phyloP scores from a whole-genome alignment of 108 stramenopile species.

The Craspedostauros australis region DNA sequence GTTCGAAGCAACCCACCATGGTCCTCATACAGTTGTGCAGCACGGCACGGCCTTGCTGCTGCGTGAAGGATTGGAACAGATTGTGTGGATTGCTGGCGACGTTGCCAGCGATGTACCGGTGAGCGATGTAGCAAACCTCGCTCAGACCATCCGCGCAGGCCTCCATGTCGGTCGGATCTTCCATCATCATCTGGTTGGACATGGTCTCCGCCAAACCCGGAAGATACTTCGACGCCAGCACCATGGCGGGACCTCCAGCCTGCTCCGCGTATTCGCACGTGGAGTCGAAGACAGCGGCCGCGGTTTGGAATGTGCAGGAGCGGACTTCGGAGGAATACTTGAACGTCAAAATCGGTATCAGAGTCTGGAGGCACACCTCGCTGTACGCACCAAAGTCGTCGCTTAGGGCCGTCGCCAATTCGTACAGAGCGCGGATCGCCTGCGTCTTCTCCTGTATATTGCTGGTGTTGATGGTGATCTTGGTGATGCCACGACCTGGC shows the following conservation, averaged over 20 bases:
- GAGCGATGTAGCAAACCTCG: constrained; percentile 56
- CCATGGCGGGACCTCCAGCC: constrained; percentile 12
- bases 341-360: constrained; percentile 55
- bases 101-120: constrained; percentile 26
- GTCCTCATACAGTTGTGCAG: constrained; percentile 44
- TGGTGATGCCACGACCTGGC: constrained; percentile 68
- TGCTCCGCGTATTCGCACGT: constrained; percentile 48
- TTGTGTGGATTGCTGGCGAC: neutral
- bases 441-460: constrained; percentile 69
- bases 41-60: constrained; percentile 33
- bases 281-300: constrained; percentile 73
- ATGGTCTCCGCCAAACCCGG: constrained; percentile 32
- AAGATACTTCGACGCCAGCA: constrained; percentile 31
- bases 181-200: constrained; percentile 47
- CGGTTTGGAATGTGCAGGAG: constrained; percentile 55
- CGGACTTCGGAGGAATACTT: constrained; percentile 76
- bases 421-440: constrained; percentile 66
- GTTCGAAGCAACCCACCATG: constrained; percentile 50
- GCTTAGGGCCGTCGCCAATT: constrained; percentile 60
- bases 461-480: constrained; percentile 69
- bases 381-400: constrained; percentile 55
- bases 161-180: constrained; percentile 62
- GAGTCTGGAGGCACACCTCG: constrained; percentile 37
- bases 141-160: constrained; percentile 70
- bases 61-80: constrained; percentile 28